Base-by-base conservation (phyloP, 495 filamentous ascomycete species). In the Sphaerosporella brunnea region DNA sequence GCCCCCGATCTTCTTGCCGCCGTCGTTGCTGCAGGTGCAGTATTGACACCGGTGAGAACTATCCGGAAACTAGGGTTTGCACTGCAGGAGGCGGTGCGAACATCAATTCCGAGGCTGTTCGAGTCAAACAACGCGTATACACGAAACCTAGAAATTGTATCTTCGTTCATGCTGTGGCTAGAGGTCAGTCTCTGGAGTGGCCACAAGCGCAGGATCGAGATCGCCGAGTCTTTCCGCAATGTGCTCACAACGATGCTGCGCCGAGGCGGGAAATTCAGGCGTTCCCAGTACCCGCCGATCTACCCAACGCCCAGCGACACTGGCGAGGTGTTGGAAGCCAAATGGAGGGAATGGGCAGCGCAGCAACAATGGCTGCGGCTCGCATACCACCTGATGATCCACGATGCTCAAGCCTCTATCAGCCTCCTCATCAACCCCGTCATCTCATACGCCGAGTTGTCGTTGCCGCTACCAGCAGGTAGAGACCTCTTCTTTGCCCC, bases 171-270 rank as follows among this genome's bases (percentile, higher is more conserved):
- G 11, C 49, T 80, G 20, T 56, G 65, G 1, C 64, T 78, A 3
- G 72, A 78, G 41, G 64, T 79, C 30, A 73, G 73, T 0, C 63
- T 82, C 7, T 82, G 78, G 78, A 78, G 74, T 43, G 78, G 76
- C 1, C 76, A 75, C 48, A 68, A 73, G 37, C 61, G 78, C n/a
- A 75, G 75, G 52, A 79, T 78, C 53, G 78, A 82, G 55, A 73
- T 82, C 30, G 72, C 76, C 2, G 76, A 80, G 49, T 76, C 74
- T 51, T 73, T 72, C 52, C 59, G 66, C 23, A 66, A 70, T 30
- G 65, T 69, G 13, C 50, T 74, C 1, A 51, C 72, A 1, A 74
- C 72, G 3, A 68, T 73, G 53, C 43, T 46, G 2, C 43, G 43
- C n/a, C 25, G 43, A n/a, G 10, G 26, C 5, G 43, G 26, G n/a